Percentiles rank a stretch among this genome's conserved stretches.
Evolutionary conservation across 305 asterid species (phyloP).

Genomic region (Fraxinus angustifolia): DNA sequence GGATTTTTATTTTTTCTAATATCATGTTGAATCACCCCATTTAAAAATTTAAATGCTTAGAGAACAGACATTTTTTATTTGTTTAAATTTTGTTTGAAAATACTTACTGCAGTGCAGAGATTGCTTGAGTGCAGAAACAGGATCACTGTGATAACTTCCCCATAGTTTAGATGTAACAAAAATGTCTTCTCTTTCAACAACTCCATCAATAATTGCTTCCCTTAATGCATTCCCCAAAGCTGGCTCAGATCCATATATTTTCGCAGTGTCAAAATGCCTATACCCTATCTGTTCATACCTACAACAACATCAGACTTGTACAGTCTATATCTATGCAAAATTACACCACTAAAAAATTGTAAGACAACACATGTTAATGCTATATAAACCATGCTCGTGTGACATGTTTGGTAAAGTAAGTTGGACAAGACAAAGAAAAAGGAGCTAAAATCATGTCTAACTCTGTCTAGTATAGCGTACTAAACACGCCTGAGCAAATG

Average conservation of each 20-base stretch:
- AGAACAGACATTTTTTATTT: neutral
- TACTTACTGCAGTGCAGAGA: slow-evolving; percentile 56
- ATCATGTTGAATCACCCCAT: neutral
- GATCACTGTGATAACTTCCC: slow-evolving; percentile 81
- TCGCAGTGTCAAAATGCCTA: slow-evolving; percentile 79
- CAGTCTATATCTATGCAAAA: neutral
- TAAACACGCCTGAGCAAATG: neutral
- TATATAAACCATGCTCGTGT: neutral
- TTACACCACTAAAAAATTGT: neutral
- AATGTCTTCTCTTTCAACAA: slow-evolving; percentile 48
- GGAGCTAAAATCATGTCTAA: neutral
- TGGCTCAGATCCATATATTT: slow-evolving; percentile 69
- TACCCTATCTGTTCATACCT: slow-evolving; percentile 56
- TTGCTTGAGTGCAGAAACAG: slow-evolving; percentile 57
- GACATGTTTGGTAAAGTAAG: neutral
- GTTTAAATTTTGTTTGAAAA: neutral
- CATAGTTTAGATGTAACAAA: slow-evolving; percentile 72
- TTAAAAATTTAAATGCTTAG: neutral
- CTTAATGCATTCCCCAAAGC: slow-evolving; percentile 60
- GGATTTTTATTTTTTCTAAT: neutral
- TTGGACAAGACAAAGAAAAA: neutral
- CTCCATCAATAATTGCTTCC: slow-evolving; percentile 40
- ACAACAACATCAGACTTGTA: neutral
- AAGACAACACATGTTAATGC: neutral
- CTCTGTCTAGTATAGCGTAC: neutral